phyloP scores from a whole-genome alignment of 2,329 filamentous ascomycete genomes.

The Venturia oleaginea region DNA sequence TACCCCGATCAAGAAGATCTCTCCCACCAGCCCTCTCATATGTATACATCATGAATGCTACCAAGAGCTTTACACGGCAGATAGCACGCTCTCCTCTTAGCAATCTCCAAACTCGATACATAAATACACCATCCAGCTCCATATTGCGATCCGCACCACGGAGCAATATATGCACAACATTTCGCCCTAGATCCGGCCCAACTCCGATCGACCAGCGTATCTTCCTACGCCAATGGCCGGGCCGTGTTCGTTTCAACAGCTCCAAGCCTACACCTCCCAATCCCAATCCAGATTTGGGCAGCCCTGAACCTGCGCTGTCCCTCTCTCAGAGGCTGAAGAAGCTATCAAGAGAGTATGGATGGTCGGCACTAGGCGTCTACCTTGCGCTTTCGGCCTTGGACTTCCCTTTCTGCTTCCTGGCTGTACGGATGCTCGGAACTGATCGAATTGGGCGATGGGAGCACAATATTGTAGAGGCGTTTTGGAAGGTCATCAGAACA shows the following conservation, averaged over 20 bases:
- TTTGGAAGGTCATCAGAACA: constrained; percentile 5
- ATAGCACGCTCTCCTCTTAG: background rate
- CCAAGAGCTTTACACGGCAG: background rate
- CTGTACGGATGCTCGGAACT: constrained; percentile 73
- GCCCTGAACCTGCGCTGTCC: constrained; percentile 37
- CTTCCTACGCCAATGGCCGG: background rate
- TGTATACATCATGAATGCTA: background rate
- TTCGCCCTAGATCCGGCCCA: background rate
- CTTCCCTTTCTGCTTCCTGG: constrained; percentile 89
- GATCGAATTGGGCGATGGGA: constrained; percentile 74
- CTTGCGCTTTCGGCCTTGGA: constrained; percentile 73
- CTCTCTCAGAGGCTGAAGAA: constrained; percentile 68
- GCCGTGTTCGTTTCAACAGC: constrained; percentile 1
- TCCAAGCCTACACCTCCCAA: constrained; percentile 19
- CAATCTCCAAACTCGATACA: background rate
- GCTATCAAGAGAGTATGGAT: constrained; percentile 86
- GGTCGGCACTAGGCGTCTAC: constrained; percentile 89
- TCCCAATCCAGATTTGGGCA: constrained; percentile 32
- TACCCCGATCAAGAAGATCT: background rate
- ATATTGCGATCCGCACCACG: background rate
- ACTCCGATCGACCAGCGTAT: background rate
- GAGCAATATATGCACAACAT: constrained; percentile 3
- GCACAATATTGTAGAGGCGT: constrained; percentile 49
- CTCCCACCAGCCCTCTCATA: background rate
- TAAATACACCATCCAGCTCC: background rate